A percentile compares a stretch with the other conserved stretches of the same genome.
phyloP scores from a whole-genome alignment of 805 yeast genomes.

The Ogataea pilisensis region DNA sequence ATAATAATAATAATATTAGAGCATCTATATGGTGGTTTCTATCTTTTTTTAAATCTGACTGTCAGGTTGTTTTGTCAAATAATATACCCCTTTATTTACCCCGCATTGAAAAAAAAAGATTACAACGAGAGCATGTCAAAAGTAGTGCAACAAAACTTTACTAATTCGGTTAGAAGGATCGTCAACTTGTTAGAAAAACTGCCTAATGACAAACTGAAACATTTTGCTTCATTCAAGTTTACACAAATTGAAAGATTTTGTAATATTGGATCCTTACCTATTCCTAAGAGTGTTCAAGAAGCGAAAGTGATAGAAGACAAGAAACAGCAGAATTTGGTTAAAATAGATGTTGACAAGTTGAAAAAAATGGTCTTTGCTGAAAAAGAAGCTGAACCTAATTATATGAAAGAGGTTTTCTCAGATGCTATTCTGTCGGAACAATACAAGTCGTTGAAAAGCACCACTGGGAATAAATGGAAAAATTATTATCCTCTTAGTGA shows the following conservation, averaged over 20 bases:
- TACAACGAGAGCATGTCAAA: no score
- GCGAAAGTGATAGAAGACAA: slow-evolving; percentile 30
- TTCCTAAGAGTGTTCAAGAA: slow-evolving; percentile 34
- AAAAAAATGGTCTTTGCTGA: slow-evolving; percentile 35
- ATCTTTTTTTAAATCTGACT: not conserved
- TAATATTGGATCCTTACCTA: slow-evolving; percentile 45
- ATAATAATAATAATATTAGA: not conserved
- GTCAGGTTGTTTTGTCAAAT: not conserved
- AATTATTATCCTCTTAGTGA: slow-evolving; percentile 62
- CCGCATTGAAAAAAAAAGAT: no score
- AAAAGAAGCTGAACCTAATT: slow-evolving; percentile 34
- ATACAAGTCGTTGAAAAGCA: slow-evolving; percentile 50
- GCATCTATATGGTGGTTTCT: not conserved
- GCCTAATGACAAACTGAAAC: slow-evolving; percentile 67
- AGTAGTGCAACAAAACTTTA: slow-evolving; percentile 3
- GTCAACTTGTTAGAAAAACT: slow-evolving; percentile 54
- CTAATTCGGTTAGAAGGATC: slow-evolving; percentile 43
- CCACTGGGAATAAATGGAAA: slow-evolving; percentile 57
- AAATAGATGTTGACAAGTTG: slow-evolving; percentile 32
- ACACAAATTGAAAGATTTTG: slow-evolving; percentile 56
- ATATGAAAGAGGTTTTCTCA: slow-evolving; percentile 47
- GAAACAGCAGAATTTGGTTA: slow-evolving; percentile 34
- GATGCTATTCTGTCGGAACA: slow-evolving; percentile 49
- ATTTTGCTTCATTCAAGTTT: slow-evolving; percentile 66
- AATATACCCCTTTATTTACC: no score